These are phyloP conservation scores for Pleurotus sapidus DNA, from an alignment of 768 basidiomycete species.

Conservation along the genomic window DNA sequence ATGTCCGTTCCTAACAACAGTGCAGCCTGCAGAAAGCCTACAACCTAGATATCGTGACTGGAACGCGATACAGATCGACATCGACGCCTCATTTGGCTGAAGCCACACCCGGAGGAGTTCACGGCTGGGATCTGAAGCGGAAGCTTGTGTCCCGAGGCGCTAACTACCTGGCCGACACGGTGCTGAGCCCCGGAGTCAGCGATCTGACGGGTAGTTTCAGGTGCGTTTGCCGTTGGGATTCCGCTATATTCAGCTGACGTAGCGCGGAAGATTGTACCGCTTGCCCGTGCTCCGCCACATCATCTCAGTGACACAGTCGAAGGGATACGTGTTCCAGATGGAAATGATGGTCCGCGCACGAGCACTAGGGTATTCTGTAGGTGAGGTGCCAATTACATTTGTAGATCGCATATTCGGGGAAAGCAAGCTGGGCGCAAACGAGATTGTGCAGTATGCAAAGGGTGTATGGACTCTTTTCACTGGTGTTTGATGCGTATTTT, in stretches of 20 bases:
- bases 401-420: constrained; percentile 93
- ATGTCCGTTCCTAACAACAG: constrained; percentile 7
- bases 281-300: constrained; percentile 74
- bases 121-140: constrained; percentile 91
- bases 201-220: constrained; percentile 91
- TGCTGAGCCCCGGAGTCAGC: constrained; percentile 81
- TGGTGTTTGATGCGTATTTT: constrained; percentile 44
- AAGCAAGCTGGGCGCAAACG: constrained; percentile 86
- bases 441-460: constrained; percentile 83
- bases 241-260: not conserved
- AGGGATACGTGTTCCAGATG: constrained; percentile 97
- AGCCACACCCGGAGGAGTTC: constrained; percentile 79
- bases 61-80: constrained; percentile 77
- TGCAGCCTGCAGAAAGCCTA: constrained; percentile 77
- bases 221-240: constrained; percentile 32
- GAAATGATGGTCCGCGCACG: constrained; percentile 95
- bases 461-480: constrained; percentile 83
- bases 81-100: constrained; percentile 53
- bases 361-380: constrained; percentile 79
- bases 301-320: constrained; percentile 80
- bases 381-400: constrained; percentile 92
- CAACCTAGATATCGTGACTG: constrained; percentile 91
- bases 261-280: constrained; percentile 62
- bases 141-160: constrained; percentile 88
- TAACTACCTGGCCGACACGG: constrained; percentile 86